A percentile compares a stretch with the other conserved stretches of the same genome.
phyloP scores from a whole-genome alignment of 1,284 basidiomycete species.

The Puccinia hordei region DNA sequence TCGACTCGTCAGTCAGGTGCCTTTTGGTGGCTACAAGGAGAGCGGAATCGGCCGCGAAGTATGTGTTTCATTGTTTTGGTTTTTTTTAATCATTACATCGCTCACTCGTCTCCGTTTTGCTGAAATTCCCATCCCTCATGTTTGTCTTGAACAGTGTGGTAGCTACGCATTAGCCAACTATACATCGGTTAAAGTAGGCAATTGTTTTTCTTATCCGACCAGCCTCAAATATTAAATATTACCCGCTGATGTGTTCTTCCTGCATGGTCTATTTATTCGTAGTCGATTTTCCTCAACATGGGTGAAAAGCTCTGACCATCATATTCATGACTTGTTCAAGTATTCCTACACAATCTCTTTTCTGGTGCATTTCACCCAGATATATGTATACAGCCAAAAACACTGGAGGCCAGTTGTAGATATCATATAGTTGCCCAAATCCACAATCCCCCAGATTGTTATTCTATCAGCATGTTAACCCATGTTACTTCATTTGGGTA shows the following conservation, averaged over 20 bases:
- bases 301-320: slow-evolving; percentile 28
- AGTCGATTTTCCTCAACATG: slow-evolving; percentile 33
- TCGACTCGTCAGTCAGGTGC: slow-evolving; percentile 68
- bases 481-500: too few relatives aligned
- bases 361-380: too few relatives aligned
- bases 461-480: too few relatives aligned
- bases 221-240: not conserved
- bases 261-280: not conserved
- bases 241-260: not conserved
- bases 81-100: not conserved
- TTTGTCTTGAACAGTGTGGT: slow-evolving; percentile 5
- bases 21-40: slow-evolving; percentile 86
- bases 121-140: not conserved
- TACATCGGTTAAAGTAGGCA: slow-evolving; percentile 39
- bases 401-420: too few relatives aligned
- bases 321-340: not conserved
- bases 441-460: too few relatives aligned
- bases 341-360: too few relatives aligned
- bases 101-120: not conserved
- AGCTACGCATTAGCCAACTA: slow-evolving; percentile 46
- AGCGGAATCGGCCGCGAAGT: slow-evolving; percentile 53
- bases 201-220: not conserved
- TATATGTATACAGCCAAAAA: too few relatives aligned
- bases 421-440: too few relatives aligned
- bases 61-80: not conserved